Percentiles rank a stretch among this genome's conserved stretches.
phyloP scores from a whole-genome alignment of 176 grass and related monocot genomes.

The Guadua angustifolia region DNA sequence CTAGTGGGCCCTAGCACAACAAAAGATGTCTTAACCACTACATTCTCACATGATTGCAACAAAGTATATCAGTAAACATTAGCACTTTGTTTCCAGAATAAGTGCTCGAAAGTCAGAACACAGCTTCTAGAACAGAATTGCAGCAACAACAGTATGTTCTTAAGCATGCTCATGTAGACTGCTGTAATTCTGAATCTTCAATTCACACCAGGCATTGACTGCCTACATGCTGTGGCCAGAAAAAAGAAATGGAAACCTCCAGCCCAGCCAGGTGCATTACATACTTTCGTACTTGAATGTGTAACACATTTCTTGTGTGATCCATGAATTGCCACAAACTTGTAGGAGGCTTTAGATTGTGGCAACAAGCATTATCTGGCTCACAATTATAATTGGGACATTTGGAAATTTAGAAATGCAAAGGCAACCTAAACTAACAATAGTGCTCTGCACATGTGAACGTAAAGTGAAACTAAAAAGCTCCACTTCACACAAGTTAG shows the following conservation, averaged over 20 bases:
- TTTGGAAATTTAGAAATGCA: not conserved
- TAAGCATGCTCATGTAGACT: not conserved
- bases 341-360: not conserved
- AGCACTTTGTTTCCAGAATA: not conserved
- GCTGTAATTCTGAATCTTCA: not conserved
- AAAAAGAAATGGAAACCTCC: constrained; percentile 4
- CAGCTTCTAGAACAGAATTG: constrained; percentile 24
- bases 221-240: not conserved
- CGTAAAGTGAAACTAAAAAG: not conserved
- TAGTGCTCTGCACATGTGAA: not conserved
- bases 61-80: constrained; percentile 8
- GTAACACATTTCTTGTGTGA: not conserved
- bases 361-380: not conserved
- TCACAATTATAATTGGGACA: not conserved
- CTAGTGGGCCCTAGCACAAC: constrained; percentile 2
- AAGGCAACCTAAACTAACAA: not conserved
- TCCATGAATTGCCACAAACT: not conserved
- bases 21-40: not conserved
- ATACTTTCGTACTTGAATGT: not conserved
- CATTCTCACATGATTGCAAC: constrained; percentile 14
- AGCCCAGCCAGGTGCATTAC: not conserved
- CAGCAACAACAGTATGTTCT: not conserved
- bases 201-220: not conserved
- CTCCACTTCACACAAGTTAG: not conserved
- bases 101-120: constrained; percentile 4